Base-by-base conservation (phyloP, 2,329 filamentous ascomycete species). In the Pseudogymnoascus sp. region DNA sequence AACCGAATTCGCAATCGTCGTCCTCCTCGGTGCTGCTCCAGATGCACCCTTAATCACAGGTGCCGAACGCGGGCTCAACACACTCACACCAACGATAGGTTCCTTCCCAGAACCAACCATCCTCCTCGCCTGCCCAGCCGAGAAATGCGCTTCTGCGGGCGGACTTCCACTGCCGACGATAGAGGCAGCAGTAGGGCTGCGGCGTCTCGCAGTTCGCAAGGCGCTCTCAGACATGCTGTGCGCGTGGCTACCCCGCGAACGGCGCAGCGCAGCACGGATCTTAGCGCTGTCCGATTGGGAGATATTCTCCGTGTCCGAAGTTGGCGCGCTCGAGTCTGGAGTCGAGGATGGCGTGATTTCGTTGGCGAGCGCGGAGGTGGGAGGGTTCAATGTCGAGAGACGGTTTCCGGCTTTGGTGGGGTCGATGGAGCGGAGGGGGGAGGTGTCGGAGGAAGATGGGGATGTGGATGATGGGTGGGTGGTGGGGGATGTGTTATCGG, bases 51-150 rank as follows among this genome's bases (percentile, higher is more conserved):
- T 88, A 67, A 80, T 77, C 28, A 87, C 78, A 1, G 84, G 80
- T 16, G 82, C 76, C 28, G 78, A 79, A 34, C 84, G 77, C 28
- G 86, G 86, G 65, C 83, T 85, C 58, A 88, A 73, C 12, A 88
- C 83, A 61, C 78, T 82, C 38, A 74, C 74, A 63, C 80, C 80
- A 67, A 75, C 77, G 16, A 81, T 79, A 57, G 77, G 76, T 41
- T 82, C 81, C 65, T 82, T 83, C 32, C 85, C 81, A 57, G 77
- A 80, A 69, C 81, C 84, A 38, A 85, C 81, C 83, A 89, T 87
- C 12, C 86, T 78, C 43, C 86, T 78, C 25, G 86, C 85, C 64
- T 87, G 85, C 60, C 81, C 79, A 22, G 85, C 83, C 0, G 83
- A 86, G 71, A 88, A 88, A 71, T 86, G 77, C 6, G 76, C 74